These are phyloP conservation scores for Populus davidiana DNA, from an alignment of 345 rosid species.

Conservation along the genomic window DNA sequence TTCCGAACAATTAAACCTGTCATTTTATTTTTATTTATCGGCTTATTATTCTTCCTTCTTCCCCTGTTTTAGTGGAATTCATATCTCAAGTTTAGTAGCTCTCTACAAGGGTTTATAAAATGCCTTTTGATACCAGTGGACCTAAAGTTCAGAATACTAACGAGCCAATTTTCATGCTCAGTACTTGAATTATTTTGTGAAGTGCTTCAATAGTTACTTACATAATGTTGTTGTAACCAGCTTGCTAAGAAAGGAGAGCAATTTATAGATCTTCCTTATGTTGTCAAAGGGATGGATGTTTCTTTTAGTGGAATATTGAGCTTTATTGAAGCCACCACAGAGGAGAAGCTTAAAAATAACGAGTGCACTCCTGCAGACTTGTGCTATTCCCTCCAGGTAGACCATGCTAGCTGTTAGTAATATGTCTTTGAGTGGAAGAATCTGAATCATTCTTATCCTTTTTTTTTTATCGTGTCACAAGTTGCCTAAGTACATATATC, in stretches of 20 bases:
- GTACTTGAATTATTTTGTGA: background rate
- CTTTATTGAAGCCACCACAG: conserved; percentile 76
- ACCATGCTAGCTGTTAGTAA: background rate
- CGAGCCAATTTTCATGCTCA: background rate
- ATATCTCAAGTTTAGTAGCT: background rate
- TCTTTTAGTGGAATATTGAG: conserved; percentile 95
- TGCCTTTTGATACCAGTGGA: background rate
- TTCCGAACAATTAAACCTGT: background rate
- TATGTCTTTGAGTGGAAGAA: background rate
- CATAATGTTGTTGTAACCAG: conserved; percentile 35
- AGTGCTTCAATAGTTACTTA: background rate
- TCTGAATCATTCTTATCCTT: background rate
- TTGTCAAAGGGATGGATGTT: conserved; percentile 98
- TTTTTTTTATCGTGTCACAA: too few species aligned
- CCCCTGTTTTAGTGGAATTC: background rate
- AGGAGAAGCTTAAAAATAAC: conserved; percentile 72
- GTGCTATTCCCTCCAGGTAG: conserved; percentile 93
- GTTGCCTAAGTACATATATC: background rate
- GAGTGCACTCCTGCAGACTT: conserved; percentile 92
- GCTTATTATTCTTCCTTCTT: background rate
- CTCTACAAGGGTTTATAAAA: background rate
- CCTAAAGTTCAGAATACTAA: background rate
- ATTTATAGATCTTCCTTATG: conserved; percentile 88
- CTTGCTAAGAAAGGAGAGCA: conserved; percentile 93
- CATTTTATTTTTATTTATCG: background rate